Conservation (phyloP, 768 basidiomycete species). For the Pholiota microspora region DNA sequence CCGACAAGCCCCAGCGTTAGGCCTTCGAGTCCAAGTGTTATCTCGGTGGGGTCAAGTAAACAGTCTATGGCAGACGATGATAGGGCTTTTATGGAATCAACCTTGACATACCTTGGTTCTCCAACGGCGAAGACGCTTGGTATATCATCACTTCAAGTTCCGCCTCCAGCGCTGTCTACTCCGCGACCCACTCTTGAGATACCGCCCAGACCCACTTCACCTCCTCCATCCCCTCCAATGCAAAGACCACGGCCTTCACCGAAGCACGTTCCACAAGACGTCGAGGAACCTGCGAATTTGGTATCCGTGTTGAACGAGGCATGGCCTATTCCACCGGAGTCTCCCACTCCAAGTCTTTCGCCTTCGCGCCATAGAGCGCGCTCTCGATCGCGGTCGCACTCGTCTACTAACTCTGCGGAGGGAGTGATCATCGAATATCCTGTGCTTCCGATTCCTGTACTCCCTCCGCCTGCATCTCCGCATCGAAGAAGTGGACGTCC, state of each 20-base stretch:
- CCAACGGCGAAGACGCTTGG: slow-evolving; percentile 42
- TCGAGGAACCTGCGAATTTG: slow-evolving; percentile 32
- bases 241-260: slow-evolving; percentile 4
- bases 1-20: slow-evolving; percentile 10
- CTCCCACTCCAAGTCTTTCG: slow-evolving; percentile 21
- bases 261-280: slow-evolving; percentile 24
- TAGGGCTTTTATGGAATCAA: slow-evolving; percentile 40
- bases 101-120: slow-evolving; percentile 43
- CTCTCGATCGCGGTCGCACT: slow-evolving; percentile 19
- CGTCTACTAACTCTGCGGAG: slow-evolving; percentile 21
- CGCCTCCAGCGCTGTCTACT: slow-evolving; percentile 10
- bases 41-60: slow-evolving; percentile 18
- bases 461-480: slow-evolving; percentile 8
- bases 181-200: slow-evolving; percentile 8
- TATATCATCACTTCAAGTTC: slow-evolving; percentile 24
- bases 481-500: slow-evolving; percentile 23
- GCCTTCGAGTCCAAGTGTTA: slow-evolving; percentile 19
- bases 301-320: slow-evolving; percentile 35
- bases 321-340: slow-evolving; percentile 37
- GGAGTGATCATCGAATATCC: slow-evolving; percentile 18
- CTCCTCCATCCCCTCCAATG: slow-evolving; percentile 6
- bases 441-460: slow-evolving; percentile 12
- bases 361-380: slow-evolving; percentile 7
- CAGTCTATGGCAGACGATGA: slow-evolving; percentile 28
- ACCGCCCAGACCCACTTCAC: slow-evolving; percentile 11